A percentile compares a stretch with the other conserved stretches of the same genome.
phyloP scores from a whole-genome alignment of 495 filamentous ascomycete species.

The Penicillium bialowiezense region DNA sequence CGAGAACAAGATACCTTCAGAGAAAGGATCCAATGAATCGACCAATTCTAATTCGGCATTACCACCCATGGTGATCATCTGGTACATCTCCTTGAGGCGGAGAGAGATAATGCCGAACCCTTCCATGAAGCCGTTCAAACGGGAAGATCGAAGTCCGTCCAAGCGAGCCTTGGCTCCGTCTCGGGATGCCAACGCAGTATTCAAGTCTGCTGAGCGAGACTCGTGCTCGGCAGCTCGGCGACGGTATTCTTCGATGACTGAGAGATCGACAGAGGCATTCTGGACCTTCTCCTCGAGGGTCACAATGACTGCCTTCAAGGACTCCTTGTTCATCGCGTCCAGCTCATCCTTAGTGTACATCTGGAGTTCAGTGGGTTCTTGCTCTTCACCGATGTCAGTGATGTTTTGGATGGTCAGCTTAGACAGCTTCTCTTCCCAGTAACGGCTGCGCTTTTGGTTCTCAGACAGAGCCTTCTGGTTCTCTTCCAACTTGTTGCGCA shows the following conservation, averaged over 20 bases:
- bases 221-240: slow-evolving; percentile 84
- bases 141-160: slow-evolving; percentile 83
- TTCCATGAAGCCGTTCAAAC: slow-evolving; percentile 97
- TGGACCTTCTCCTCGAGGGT: slow-evolving; percentile 89
- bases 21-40: slow-evolving; percentile 92
- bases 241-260: slow-evolving; percentile 90
- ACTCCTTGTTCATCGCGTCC: slow-evolving; percentile 85
- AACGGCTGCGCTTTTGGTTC: slow-evolving; percentile 76
- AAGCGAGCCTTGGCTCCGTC: slow-evolving; percentile 86
- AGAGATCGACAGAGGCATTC: slow-evolving; percentile 82
- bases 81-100: slow-evolving; percentile 98
- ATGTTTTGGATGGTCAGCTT: slow-evolving; percentile 76
- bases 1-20: slow-evolving; percentile 91
- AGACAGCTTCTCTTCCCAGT: slow-evolving; percentile 85
- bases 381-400: slow-evolving; percentile 62
- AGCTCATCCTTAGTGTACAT: slow-evolving; percentile 88
- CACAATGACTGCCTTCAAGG: slow-evolving; percentile 83
- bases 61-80: slow-evolving; percentile 99
- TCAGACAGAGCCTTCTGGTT: slow-evolving; percentile 86
- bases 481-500: slow-evolving; percentile 94
- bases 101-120: slow-evolving; percentile 94
- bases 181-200: slow-evolving; percentile 67
- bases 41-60: slow-evolving; percentile 97
- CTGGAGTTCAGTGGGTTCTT: slow-evolving; percentile 60
- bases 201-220: slow-evolving; percentile 75